Evolutionary conservation across 2,329 filamentous ascomycete genomes (phyloP), one percentile per base, ranked within the genome.

Genomic region (Xylariaceae sp.): DNA sequence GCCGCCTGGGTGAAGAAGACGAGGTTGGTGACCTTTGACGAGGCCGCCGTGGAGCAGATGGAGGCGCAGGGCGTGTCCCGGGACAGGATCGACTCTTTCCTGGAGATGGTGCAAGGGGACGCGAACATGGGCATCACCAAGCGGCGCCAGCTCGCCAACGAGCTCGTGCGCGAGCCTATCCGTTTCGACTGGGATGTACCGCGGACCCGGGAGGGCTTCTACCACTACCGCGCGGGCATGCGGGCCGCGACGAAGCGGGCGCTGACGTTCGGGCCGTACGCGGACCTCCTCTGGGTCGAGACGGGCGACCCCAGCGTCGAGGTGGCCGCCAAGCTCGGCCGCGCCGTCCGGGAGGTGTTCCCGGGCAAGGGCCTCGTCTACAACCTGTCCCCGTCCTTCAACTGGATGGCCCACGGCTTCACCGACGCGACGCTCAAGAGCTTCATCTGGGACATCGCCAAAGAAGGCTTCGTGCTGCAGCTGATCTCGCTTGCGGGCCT

Each of bases 341-440:
- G 78, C 9, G 79, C 89, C 34, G 93, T 98, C 46, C 81, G 86
- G 41, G 66, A 71, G 0, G 71, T 68, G 3, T 73, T 79, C 55
- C 88, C 89, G 0, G 81, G 79, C 46, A 97, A 97, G 76, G 86
- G 87, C 28, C 78, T 98, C 18, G 91, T 97, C 0, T 98, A 98
- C 71, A 98, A 98, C 69, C 78, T 98, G 2, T 90, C 85, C 4
- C 93, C 93, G 1, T 95, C 88, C 8, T 98, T 98, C 77, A 97
- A 98, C 74, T 98, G 93, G 93, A 93, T 94, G 81, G 82, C 82
- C 9, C 90, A 97, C 62, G 93, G 91, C 22, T 98, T 97, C 67
- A 84, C 79, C 3, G 81, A 89, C 49, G 82, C 81, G 47, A 84
- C 85, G 4, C 76, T 98, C 41, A 89, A 86, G 68, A 89, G 80